phyloP scores from a whole-genome alignment of 1,284 basidiomycete genomes.

The Mycena citricolor region DNA sequence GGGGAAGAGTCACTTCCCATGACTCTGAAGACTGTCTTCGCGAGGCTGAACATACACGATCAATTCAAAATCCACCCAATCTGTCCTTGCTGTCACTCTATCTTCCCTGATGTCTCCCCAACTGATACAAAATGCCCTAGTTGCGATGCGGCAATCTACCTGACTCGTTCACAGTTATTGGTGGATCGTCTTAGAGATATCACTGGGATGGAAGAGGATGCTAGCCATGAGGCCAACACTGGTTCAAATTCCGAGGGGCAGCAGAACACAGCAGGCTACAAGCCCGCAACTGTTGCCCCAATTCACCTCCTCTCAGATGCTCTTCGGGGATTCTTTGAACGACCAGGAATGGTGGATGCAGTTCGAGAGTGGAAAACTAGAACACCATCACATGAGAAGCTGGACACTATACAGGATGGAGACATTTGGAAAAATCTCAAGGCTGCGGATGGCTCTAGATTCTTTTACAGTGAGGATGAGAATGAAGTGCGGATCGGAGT shows the following conservation, averaged over 20 bases:
- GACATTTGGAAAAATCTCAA: slow-evolving; percentile 12
- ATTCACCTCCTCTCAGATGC: too few relatives aligned
- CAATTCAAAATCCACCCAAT: slow-evolving; percentile 25
- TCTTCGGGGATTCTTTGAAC: background rate
- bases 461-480: slow-evolving; percentile 8
- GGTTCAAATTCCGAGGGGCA: background rate
- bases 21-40: slow-evolving; percentile 26
- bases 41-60: slow-evolving; percentile 26
- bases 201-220: too few relatives aligned
- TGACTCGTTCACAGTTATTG: too few relatives aligned
- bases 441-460: slow-evolving; percentile 7
- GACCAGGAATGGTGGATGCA: background rate
- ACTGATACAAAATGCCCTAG: too few relatives aligned
- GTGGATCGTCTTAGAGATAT: too few relatives aligned
- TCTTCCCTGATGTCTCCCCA: background rate
- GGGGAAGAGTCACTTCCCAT: slow-evolving; percentile 21
- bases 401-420: slow-evolving; percentile 10
- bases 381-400: background rate
- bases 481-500: slow-evolving; percentile 17
- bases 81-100: slow-evolving; percentile 24
- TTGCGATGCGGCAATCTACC: too few relatives aligned
- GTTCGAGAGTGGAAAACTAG: background rate
- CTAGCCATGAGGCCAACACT: background rate
- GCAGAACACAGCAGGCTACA: slow-evolving; percentile 2
- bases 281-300: slow-evolving; percentile 4